Evolutionary conservation across 2,329 filamentous ascomycete genomes (phyloP), one percentile per base, ranked within the genome.

Genomic region (Paraphaeosphaeria minitans): DNA sequence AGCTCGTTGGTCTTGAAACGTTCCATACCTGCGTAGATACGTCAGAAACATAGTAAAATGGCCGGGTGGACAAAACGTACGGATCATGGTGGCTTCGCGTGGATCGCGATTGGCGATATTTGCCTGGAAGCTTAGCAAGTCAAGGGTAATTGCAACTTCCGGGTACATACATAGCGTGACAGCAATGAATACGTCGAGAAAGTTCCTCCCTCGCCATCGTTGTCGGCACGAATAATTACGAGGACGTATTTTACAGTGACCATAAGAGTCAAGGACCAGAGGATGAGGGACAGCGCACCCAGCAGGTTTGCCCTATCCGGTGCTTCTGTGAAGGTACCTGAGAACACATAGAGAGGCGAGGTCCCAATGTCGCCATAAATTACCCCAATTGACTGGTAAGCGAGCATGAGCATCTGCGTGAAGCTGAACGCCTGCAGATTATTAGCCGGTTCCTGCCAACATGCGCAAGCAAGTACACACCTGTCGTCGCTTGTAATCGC

Each of bases 351-450:
- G 19, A 91, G 83, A n/a, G 87, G 87, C 59, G 83, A 86, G 6
- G 79, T 86, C 57, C 87, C 88, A 67, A 90, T 89, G 64, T 90
- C 88, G 24, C 88, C 88, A 61, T 90, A 90, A 52, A 90, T 89
- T 42, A 88, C 85, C 52, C 88, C 87, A 31, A 83, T 84, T 2
- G 83, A 86, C 74, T 89, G 87, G 69, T 88, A 89, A 24, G 86
- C 83, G 3, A 75, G 66, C 13, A 68, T 52, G 45, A 72, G 56
- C 19, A 72, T 53, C 43, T 75, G 71, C 21, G 59, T 33, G 14
- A 70, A 51, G 51, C 62, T 74, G 60, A 75, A 75, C 4, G 46
- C 51, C 72, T 75, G 59, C 21, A n/a, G 39, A 19, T 37, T 41
- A 56, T 71, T 21, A 71, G 67, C 24, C 14, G 31, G 21, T 46